Percentiles rank a stretch among this genome's conserved stretches.
Evolutionary conservation across 768 basidiomycete genomes (phyloP).

Genomic region (Leucogyrophana mollusca): DNA sequence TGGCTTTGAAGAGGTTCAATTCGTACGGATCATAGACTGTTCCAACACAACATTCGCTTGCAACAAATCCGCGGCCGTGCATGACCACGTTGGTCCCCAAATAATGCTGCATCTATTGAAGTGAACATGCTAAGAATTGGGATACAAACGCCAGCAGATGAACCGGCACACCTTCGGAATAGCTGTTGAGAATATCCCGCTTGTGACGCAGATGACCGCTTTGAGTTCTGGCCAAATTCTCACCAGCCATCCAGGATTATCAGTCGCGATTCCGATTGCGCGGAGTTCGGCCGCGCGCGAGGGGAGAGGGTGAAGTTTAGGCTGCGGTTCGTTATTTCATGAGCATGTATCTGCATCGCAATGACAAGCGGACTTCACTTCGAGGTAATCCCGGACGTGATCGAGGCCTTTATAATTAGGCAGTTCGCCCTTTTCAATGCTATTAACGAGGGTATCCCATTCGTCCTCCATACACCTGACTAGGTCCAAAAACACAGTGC

Average conservation of each 20-base stretch:
- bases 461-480: conserved; percentile 18
- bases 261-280: conserved; percentile 10
- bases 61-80: conserved; percentile 1
- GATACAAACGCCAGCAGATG: not conserved
- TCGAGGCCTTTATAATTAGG: conserved; percentile 17
- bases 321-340: too few species aligned
- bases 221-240: conserved; percentile 12
- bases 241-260: conserved; percentile 16
- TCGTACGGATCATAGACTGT: conserved; percentile 1
- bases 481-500: conserved; percentile 19
- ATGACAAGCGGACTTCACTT: conserved; percentile 9
- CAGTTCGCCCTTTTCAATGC: conserved; percentile 14
- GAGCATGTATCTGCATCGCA: not conserved
- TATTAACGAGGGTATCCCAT: conserved; percentile 14
- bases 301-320: not conserved
- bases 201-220: conserved; percentile 15
- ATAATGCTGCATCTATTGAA: not conserved
- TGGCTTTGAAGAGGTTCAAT: conserved; percentile 13
- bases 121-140: not conserved
- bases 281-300: conserved; percentile 15
- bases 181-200: conserved; percentile 12
- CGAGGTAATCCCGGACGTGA: conserved; percentile 14
- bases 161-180: conserved; percentile 12
- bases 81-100: conserved; percentile 6
- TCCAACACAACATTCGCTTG: conserved; percentile 2